A percentile compares a stretch with the other conserved stretches of the same genome.
Evolutionary conservation across 1,284 basidiomycete species (phyloP).

Genomic region (Taiwanofungus camphoratus): DNA sequence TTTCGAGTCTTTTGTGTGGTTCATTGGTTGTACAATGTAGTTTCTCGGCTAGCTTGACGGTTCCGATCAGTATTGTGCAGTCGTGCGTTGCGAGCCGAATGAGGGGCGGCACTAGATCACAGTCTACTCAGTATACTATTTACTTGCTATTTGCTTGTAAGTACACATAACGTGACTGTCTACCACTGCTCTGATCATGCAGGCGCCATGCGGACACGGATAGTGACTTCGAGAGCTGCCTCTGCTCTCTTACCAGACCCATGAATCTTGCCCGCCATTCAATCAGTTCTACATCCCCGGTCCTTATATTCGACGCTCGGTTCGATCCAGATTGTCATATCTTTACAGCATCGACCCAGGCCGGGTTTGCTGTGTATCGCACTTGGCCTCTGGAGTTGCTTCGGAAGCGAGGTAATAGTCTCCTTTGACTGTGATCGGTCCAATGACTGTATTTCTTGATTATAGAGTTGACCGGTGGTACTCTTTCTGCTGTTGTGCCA

Average conservation of each 20-base stretch:
- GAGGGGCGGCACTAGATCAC: too few species aligned
- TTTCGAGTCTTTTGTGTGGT: conserved; percentile 3
- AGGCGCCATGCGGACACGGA: conserved; percentile 2
- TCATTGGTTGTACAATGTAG: not conserved
- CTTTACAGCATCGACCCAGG: conserved; percentile 79
- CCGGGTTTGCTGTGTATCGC: conserved; percentile 85
- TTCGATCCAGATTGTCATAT: conserved; percentile 76
- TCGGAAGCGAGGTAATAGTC: conserved; percentile 66
- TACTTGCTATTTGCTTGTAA: too few species aligned
- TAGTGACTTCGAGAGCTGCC: conserved; percentile 2
- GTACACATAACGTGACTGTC: conserved; percentile 8
- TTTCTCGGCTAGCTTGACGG: not conserved
- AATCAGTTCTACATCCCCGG: conserved; percentile 73
- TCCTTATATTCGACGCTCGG: conserved; percentile 71
- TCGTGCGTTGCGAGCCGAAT: too few species aligned
- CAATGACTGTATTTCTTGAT: conserved; percentile 6
- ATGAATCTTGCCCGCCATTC: conserved; percentile 91
- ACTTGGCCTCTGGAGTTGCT: conserved; percentile 75
- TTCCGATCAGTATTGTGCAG: too few species aligned
- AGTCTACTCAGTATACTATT: too few species aligned
- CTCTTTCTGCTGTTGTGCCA: conserved; percentile 72
- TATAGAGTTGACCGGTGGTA: conserved; percentile 73
- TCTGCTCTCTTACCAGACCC: conserved; percentile 21
- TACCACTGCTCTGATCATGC: not conserved
- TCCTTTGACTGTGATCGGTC: conserved; percentile 9